Evolutionary conservation across 768 basidiomycete genomes (phyloP), one percentile per base, ranked within the genome.

Genomic region (Chalciporus pseudorubinellus): DNA sequence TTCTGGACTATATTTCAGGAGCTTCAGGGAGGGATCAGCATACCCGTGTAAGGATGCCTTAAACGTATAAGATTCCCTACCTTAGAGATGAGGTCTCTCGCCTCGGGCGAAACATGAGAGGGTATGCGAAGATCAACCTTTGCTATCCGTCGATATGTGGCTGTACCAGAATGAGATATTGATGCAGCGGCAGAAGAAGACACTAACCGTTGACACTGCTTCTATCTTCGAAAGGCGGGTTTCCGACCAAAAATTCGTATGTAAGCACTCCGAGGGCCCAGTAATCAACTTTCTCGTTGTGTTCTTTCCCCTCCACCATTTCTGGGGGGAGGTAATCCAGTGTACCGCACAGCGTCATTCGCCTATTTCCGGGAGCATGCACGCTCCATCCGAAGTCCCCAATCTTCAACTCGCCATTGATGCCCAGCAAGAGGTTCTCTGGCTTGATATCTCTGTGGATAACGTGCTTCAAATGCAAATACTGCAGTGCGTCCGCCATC

Each of bases 361-460:
- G 74, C 40, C 94, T 75, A 65, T 93, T 91, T 1, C 91, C 84
- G 0, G 95, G 95, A 0, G 95, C 95, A 67, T 98, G 95, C 8
- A 97, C 93, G 61, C 88, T 92, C 95, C 97, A 99, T 10, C 97
- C 97, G 69, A 98, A 98, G 70, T 98, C 95, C 3, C 86, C 97
- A 55, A 99, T 95, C 78, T 99, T 98, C 61, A 99, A 76, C 67
- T 98, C 95, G 36, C 95, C 95, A 59, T 94, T 92, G 62, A 98
- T 82, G 11, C 95, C 95, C 12, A 98, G 75, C 28, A 99, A 78
- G 44, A 99, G 71, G 68, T 99, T 99, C 73, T 99, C 95, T 0
- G 97, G 97, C 70, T 99, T 99, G 74, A 99, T 99, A 63, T 99
- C 97, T 28, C 97, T 84, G 69, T 99, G 97, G 45, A 98, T 99